A percentile compares a stretch with the other conserved stretches of the same genome.
Evolutionary conservation across 108 stramenopile species (phyloP).

Genomic region (Chaetoceros muelleri): DNA sequence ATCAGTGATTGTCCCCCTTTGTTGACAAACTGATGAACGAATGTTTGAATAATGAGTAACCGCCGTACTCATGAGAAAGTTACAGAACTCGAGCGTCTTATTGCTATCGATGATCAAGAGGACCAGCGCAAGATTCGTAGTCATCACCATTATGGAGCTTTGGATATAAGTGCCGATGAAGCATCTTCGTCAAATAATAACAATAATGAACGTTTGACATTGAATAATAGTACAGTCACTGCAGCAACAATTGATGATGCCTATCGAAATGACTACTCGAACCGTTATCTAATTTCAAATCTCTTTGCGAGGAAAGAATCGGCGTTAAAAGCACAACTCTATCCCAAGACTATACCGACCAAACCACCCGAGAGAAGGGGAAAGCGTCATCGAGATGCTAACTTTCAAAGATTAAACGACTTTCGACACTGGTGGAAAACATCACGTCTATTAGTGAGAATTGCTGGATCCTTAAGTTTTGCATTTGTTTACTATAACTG

Average conservation of each 20-base stretch:
- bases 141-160: too few species aligned
- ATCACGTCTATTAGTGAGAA: conserved; percentile 55
- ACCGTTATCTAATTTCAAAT: not conserved
- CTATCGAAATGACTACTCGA: not conserved
- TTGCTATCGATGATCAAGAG: too few species aligned
- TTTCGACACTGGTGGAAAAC: conserved; percentile 71
- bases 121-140: too few species aligned
- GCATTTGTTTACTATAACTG: conserved; percentile 14
- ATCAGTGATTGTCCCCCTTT: too few species aligned
- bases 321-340: not conserved
- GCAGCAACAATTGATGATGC: not conserved
- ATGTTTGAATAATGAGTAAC: too few species aligned
- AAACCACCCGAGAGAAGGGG: conserved; percentile 20
- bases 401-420: conserved; percentile 25
- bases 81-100: too few species aligned
- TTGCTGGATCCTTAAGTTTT: conserved; percentile 38
- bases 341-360: conserved; percentile 27
- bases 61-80: too few species aligned
- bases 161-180: too few species aligned
- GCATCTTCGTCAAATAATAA: too few species aligned
- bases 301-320: not conserved
- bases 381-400: conserved; percentile 27
- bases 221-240: too few species aligned
- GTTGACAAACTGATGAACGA: too few species aligned
- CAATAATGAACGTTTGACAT: too few species aligned